These are phyloP conservation scores for Petasospora fabianii DNA, from an alignment of 1,139 yeast genomes.

Conservation along the genomic window DNA sequence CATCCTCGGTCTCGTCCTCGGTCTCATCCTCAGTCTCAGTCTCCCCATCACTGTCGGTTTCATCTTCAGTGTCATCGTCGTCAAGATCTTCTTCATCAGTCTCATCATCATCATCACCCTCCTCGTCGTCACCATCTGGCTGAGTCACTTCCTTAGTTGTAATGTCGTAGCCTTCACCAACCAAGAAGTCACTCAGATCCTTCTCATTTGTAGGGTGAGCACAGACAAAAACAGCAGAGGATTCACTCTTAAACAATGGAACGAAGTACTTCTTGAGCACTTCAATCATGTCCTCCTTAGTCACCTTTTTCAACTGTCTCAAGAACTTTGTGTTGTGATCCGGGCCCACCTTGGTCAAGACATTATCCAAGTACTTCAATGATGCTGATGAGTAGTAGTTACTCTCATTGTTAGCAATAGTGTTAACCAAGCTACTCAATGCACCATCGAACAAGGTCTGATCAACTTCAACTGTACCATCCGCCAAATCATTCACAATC, in stretches of 20 bases:
- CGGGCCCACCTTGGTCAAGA: conserved; percentile 69
- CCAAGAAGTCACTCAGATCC: conserved; percentile 45
- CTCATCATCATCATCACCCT: conserved; percentile 23
- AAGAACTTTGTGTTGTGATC: conserved; percentile 50
- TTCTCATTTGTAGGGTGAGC: conserved; percentile 66
- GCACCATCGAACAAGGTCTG: conserved; percentile 63
- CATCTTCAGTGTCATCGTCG: conserved; percentile 12
- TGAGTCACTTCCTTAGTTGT: conserved; percentile 50
- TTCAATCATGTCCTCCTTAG: conserved; percentile 51
- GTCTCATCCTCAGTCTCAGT: conserved; percentile 10
- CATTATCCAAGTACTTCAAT: conserved; percentile 59
- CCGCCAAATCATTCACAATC: conserved; percentile 60
- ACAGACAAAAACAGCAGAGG: conserved; percentile 63
- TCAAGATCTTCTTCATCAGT: conserved; percentile 18
- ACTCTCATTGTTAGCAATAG: conserved; percentile 62
- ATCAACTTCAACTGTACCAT: conserved; percentile 54
- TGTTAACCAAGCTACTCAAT: conserved; percentile 67
- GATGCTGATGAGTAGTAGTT: conserved; percentile 62
- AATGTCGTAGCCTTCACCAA: conserved; percentile 56
- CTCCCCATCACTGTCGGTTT: conserved; percentile 9
- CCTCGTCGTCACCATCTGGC: conserved; percentile 31
- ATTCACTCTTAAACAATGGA: conserved; percentile 53
- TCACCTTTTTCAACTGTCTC: conserved; percentile 46
- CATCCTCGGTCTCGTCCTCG: too few relatives aligned
- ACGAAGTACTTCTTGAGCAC: conserved; percentile 58